Evolutionary conservation across 176 grass and related monocot genomes (phyloP).

Genomic region (Avena eriantha): DNA sequence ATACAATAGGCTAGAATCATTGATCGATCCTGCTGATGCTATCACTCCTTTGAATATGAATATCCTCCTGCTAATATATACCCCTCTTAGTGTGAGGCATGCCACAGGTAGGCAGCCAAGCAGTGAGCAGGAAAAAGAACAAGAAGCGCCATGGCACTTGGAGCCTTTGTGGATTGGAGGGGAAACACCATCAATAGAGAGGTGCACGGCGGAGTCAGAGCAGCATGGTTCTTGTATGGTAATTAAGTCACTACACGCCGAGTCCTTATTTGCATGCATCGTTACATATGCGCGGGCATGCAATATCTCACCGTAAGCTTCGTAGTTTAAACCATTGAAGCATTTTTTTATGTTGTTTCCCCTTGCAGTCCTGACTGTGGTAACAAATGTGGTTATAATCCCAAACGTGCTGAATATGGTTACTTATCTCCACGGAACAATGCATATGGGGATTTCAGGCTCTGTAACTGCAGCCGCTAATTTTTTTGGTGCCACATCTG

Average conservation of each 20-base stretch:
- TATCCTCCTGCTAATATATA: slow-evolving; percentile 22
- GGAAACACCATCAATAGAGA: slow-evolving; percentile 51
- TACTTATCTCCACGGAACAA: slow-evolving; percentile 52
- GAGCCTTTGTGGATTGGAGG: slow-evolving; percentile 67
- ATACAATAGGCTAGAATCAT: slow-evolving; percentile 18
- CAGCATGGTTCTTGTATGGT: slow-evolving; percentile 68
- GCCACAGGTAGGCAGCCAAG: not conserved
- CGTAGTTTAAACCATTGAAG: not conserved
- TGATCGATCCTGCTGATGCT: slow-evolving; percentile 31
- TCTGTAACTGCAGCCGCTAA: slow-evolving; percentile 59
- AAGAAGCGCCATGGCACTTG: slow-evolving; percentile 52
- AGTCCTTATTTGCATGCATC: not conserved
- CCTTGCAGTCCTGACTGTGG: slow-evolving; percentile 46
- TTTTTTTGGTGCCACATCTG: slow-evolving; percentile 44
- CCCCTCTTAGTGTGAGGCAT: not conserved
- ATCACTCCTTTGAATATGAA: slow-evolving; percentile 34
- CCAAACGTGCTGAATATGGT: slow-evolving; percentile 61
- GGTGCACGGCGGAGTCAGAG: slow-evolving; percentile 69
- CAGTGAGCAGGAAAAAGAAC: slow-evolving; percentile 20
- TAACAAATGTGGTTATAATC: slow-evolving; percentile 30
- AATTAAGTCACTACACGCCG: slow-evolving; percentile 41
- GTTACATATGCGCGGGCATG: not conserved
- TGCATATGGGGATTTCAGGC: slow-evolving; percentile 51
- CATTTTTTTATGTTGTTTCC: slow-evolving; percentile 5
- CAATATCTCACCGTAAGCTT: not conserved